Conservation (phyloP, 2,329 filamentous ascomycete genomes). For the Neofusicoccum sp. region DNA sequence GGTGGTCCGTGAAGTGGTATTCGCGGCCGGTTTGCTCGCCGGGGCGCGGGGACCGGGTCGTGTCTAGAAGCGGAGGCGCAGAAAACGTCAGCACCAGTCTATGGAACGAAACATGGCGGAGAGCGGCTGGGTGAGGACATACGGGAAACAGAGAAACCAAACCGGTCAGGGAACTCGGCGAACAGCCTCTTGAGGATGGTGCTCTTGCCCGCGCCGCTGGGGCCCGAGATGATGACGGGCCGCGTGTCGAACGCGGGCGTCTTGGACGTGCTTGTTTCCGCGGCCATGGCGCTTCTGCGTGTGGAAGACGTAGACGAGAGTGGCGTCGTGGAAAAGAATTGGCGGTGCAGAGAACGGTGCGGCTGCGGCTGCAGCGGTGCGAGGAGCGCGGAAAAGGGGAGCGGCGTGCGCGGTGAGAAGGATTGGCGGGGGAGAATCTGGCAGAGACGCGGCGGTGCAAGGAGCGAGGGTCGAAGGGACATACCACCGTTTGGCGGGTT, state of each 20-base stretch:
- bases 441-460: not conserved
- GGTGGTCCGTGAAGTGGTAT: conserved; percentile 74
- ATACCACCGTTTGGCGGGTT: not conserved
- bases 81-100: too few species aligned
- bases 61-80: conserved; percentile 54
- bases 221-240: conserved; percentile 76
- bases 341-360: not conserved
- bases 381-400: not conserved
- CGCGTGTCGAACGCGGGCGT: conserved; percentile 15
- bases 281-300: not conserved
- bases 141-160: conserved; percentile 57
- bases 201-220: conserved; percentile 77
- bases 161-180: conserved; percentile 62
- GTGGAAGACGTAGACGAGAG: not conserved
- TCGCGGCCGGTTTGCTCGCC: conserved; percentile 75
- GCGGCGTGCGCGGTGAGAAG: not conserved
- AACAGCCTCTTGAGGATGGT: conserved; percentile 75
- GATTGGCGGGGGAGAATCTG: not conserved
- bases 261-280: not conserved
- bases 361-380: not conserved
- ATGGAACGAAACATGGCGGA: not conserved
- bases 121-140: conserved; percentile 21
- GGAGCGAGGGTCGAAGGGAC: not conserved
- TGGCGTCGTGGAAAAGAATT: not conserved
- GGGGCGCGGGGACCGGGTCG: conserved; percentile 72